Base-by-base conservation (phyloP, 495 filamentous ascomycete genomes). In the Penicillium odoratum region DNA sequence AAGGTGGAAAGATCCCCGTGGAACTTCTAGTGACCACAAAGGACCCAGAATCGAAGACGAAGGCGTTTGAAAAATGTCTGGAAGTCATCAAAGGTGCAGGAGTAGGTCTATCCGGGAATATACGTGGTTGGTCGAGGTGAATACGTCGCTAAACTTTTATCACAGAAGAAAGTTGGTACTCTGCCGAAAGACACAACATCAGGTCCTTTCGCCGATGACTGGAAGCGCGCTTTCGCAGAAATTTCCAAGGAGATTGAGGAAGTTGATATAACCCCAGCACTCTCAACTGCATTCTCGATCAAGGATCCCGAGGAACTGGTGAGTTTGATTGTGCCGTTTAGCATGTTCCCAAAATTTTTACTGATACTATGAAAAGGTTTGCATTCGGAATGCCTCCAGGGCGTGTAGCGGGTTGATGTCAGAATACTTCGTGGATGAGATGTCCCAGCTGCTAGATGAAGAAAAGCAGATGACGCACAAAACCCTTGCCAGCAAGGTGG, bases 381-480 rank as follows among this genome's bases (percentile, higher is more conserved):
- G 88, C 1, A 96, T 98, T 82, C 86, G 95, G 45, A 93, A 91
- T 63, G 91, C 94, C 4, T 95, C 94, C 13, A 85, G 93, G 64
- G 93, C 93, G 31, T 95, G 92, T 59, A 92, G 93, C 57, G 92
- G 90, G 43, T 78, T 97, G 34, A 90, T 98, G 84, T 89, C 89
- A 25, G 89, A 91, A 53, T 98, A 92, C 71, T 97, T 97, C 69
- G 85, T 97, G 53, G 95, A 98, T 69, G 91, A 97, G 69, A 97
- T 99, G 92, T 96, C 93, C 43, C 87, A 86, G 57, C 85, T 97
- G 49, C 83, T 99, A 55, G 94, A 99, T 61, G 87, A 89, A 60
- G 94, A 97, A 70, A 95, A 97, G 77, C 96, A 97, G 65, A 91
- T 98, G 67, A 93, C 91, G 36, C 93, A 99, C 71, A 88, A 86